Conservation (phyloP, 805 yeast species). For the Barnettozyma vustinii region DNA sequence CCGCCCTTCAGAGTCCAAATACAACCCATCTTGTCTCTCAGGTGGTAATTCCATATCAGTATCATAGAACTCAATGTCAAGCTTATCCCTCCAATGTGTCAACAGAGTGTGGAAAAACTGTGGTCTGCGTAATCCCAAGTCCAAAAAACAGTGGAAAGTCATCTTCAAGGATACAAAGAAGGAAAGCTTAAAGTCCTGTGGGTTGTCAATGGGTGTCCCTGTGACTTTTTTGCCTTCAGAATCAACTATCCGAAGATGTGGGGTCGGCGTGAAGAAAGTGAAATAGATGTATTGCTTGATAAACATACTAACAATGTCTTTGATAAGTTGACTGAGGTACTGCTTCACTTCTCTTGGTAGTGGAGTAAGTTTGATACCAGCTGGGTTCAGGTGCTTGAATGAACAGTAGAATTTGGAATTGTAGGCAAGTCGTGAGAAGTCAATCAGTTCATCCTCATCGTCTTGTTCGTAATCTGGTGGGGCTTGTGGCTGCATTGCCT, state of each 20-base stretch:
- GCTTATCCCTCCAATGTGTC: constrained; percentile 1
- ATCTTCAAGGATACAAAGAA: not conserved
- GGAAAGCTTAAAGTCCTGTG: not conserved
- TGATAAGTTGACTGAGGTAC: not conserved
- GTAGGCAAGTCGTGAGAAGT: not conserved
- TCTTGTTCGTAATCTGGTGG: not conserved
- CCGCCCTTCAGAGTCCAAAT: not conserved
- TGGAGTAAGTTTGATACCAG: not conserved
- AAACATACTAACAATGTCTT: not conserved
- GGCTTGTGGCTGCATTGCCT: not conserved
- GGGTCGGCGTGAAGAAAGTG: not conserved
- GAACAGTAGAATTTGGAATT: not conserved
- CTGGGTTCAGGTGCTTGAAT: not conserved
- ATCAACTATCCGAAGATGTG: not conserved
- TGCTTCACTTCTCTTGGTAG: not conserved
- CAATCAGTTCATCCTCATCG: not conserved
- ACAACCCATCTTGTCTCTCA: not conserved
- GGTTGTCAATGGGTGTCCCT: not conserved
- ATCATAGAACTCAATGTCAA: constrained; percentile 1
- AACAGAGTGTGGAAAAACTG: not conserved
- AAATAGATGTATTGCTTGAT: not conserved
- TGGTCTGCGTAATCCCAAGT: not conserved
- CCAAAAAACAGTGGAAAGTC: not conserved
- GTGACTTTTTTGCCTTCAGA: not conserved
- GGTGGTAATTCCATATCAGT: not conserved